A percentile compares a stretch with the other conserved stretches of the same genome.
Evolutionary conservation across 139 green algal genomes (phyloP).

Genomic region (Chlamydomonas incerta): DNA sequence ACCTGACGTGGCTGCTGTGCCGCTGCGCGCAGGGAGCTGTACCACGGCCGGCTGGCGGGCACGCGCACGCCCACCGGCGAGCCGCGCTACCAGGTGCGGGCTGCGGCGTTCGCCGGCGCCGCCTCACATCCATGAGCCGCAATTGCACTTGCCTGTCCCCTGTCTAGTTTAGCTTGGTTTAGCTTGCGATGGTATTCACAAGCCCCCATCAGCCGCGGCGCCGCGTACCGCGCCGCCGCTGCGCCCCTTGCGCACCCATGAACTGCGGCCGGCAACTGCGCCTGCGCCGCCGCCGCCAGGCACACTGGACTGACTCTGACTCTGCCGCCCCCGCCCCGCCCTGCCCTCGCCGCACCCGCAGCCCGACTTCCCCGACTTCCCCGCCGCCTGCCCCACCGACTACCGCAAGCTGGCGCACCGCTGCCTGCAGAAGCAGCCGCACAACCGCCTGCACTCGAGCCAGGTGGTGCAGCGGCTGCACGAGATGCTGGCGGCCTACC

Average conservation of each 20-base stretch:
- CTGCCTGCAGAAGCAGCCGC: constrained; percentile 41
- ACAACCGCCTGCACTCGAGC: constrained; percentile 38
- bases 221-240: too few relatives aligned
- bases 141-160: too few relatives aligned
- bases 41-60: constrained; percentile 46
- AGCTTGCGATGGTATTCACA: too few relatives aligned
- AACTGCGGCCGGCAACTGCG: too few relatives aligned
- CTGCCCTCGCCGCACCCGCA: background rate
- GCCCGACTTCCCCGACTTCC: constrained; percentile 46
- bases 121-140: too few relatives aligned
- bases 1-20: too few relatives aligned
- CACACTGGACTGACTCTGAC: too few relatives aligned
- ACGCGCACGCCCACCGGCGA: constrained; percentile 25
- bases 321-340: background rate
- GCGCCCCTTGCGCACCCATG: too few relatives aligned
- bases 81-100: constrained; percentile 25
- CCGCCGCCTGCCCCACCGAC: constrained; percentile 24
- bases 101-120: background rate
- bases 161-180: too few relatives aligned
- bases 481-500: constrained; percentile 9
- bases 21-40: constrained; percentile 64
- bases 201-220: too few relatives aligned
- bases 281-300: too few relatives aligned
- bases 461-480: constrained; percentile 36
- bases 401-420: constrained; percentile 40